These are phyloP conservation scores for Rhododendron williamsianum DNA, from an alignment of 148 eudicot species.

Conservation along the genomic window DNA sequence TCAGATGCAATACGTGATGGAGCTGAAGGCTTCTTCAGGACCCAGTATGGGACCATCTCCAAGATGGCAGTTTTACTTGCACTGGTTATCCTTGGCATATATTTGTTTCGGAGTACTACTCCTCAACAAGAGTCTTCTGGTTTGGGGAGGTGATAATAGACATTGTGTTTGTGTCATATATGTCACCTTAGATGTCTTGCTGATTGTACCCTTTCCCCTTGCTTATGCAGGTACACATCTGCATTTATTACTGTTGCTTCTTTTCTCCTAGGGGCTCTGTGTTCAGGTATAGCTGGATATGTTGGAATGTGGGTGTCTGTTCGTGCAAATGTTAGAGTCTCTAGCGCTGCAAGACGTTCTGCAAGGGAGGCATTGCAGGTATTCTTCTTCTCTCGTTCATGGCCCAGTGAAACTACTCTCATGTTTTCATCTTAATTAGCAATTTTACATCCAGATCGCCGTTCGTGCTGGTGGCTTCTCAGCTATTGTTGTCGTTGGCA, in stretches of 20 bases:
- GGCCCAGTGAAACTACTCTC: constrained; percentile 12
- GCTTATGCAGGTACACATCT: constrained; percentile 65
- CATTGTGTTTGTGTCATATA: not conserved
- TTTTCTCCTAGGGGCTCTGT: constrained; percentile 91
- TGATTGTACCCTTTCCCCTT: constrained; percentile 2
- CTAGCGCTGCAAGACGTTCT: constrained; percentile 98
- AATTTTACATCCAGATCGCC: constrained; percentile 57
- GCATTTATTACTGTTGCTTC: constrained; percentile 87
- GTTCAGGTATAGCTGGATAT: constrained; percentile 97
- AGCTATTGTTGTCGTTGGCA: constrained; percentile 86
- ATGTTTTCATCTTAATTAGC: constrained; percentile 8
- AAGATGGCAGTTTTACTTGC: constrained; percentile 94
- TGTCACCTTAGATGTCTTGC: not conserved
- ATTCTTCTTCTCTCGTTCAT: constrained; percentile 13
- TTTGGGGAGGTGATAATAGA: constrained; percentile 59
- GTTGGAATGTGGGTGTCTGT: constrained; percentile 99
- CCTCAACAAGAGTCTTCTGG: constrained; percentile 96
- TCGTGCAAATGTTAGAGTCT: constrained; percentile 95
- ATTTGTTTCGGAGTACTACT: constrained; percentile 71
- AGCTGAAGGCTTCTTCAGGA: constrained; percentile 95
- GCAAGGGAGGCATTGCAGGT: constrained; percentile 99
- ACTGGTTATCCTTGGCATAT: constrained; percentile 71
- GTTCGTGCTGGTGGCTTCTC: constrained; percentile 99
- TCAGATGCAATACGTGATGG: constrained; percentile 99
- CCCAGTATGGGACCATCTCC: constrained; percentile 95